phyloP scores from a whole-genome alignment of 2,329 filamentous ascomycete species.

The Aspergillus hiratsukae region DNA sequence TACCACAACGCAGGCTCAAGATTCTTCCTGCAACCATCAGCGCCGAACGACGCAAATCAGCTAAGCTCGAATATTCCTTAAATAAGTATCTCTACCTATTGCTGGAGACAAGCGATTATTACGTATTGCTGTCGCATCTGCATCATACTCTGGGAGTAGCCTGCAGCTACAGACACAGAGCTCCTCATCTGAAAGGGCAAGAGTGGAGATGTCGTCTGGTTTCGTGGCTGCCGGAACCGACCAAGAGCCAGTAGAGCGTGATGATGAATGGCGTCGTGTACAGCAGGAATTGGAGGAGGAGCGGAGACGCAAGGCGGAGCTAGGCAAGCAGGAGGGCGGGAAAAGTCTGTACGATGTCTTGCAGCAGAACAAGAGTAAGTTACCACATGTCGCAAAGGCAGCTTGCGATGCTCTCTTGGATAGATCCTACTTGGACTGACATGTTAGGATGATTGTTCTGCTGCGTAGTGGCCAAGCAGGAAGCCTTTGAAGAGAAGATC shows the following conservation, averaged over 20 bases:
- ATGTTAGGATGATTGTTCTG: conserved; percentile 34
- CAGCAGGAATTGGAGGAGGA: conserved; percentile 46
- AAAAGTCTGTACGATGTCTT: conserved; percentile 48
- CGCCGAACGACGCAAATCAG: background rate
- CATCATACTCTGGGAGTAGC: background rate
- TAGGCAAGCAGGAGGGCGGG: conserved; percentile 50
- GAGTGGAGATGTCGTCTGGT: conserved; percentile 40
- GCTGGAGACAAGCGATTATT: background rate
- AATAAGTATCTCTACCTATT: background rate
- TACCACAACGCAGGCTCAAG: background rate
- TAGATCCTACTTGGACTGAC: conserved; percentile 28
- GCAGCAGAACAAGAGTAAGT: conserved; percentile 48
- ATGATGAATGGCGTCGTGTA: conserved; percentile 42
- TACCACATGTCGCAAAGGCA: background rate
- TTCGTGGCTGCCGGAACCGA: conserved; percentile 44
- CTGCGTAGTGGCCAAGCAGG: conserved; percentile 44
- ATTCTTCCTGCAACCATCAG: background rate
- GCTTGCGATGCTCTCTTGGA: background rate
- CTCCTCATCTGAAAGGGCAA: background rate
- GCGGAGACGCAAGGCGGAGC: conserved; percentile 40
- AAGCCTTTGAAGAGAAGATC: conserved; percentile 49
- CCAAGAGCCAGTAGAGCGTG: conserved; percentile 35
- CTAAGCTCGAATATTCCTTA: background rate
- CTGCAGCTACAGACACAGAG: background rate
- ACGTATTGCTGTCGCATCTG: background rate